phyloP scores from a whole-genome alignment of 306 rosid species.

The Vigna unguiculata region DNA sequence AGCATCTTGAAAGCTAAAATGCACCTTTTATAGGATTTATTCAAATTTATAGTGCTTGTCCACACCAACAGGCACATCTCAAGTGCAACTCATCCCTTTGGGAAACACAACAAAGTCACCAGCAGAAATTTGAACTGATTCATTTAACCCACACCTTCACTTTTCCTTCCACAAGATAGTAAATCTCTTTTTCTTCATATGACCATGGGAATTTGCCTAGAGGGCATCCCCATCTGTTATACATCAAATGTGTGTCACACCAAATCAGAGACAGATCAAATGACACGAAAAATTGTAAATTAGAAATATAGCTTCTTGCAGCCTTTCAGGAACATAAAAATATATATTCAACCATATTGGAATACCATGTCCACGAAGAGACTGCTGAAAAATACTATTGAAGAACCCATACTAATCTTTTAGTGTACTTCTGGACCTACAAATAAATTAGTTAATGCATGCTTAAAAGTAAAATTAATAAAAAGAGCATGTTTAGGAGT shows the following conservation, averaged over 20 bases:
- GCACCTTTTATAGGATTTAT: constrained; percentile 23
- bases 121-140: constrained; percentile 83
- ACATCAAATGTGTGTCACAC: constrained; percentile 29
- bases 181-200: constrained; percentile 77
- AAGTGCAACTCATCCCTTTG: constrained; percentile 92
- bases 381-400: too few relatives aligned
- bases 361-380: too few relatives aligned
- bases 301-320: background rate
- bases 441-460: too few relatives aligned
- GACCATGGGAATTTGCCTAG: constrained; percentile 98
- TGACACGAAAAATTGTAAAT: constrained; percentile 15
- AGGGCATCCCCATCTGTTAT: constrained; percentile 85
- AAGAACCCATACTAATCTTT: too few relatives aligned
- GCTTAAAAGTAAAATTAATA: too few relatives aligned
- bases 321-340: background rate
- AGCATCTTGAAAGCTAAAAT: constrained; percentile 14
- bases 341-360: too few relatives aligned
- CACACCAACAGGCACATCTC: constrained; percentile 91
- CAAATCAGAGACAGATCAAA: background rate
- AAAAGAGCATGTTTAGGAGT: too few relatives aligned
- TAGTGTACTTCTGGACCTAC: too few relatives aligned
- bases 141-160: constrained; percentile 81
- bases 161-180: constrained; percentile 82
- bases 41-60: constrained; percentile 85
- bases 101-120: constrained; percentile 98